Evolutionary conservation across 495 filamentous ascomycete genomes (phyloP).

Genomic region (Oidiodendron maius): DNA sequence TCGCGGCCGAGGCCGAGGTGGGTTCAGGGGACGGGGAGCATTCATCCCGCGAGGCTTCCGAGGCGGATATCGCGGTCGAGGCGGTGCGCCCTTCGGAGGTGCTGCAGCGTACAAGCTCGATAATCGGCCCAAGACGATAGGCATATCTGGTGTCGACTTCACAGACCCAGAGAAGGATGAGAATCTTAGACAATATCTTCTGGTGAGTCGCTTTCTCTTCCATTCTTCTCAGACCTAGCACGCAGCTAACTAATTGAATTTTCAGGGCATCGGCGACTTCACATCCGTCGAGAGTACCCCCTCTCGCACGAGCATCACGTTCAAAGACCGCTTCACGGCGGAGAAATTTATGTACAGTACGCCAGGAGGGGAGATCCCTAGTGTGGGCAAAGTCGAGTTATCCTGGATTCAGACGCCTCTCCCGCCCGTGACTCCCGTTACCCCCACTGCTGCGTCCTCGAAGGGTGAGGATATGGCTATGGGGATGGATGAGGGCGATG

Average conservation of each 20-base stretch:
- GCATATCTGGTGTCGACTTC: slow-evolving; percentile 64
- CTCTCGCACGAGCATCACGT: slow-evolving; percentile 58
- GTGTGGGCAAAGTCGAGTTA: slow-evolving; percentile 70
- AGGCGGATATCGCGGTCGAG: slow-evolving; percentile 47
- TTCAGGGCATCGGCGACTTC: slow-evolving; percentile 76
- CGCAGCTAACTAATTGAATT: no score
- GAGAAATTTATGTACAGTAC: slow-evolving; percentile 74
- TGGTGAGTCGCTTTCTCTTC: slow-evolving; percentile 51
- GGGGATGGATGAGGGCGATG: slow-evolving; percentile 22
- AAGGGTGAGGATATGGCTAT: slow-evolving; percentile 9
- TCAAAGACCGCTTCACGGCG: slow-evolving; percentile 84
- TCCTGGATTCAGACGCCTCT: slow-evolving; percentile 58
- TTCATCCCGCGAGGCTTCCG: slow-evolving; percentile 4
- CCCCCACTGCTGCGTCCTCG: not conserved
- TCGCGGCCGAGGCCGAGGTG: slow-evolving; percentile 31
- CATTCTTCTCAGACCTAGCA: not conserved
- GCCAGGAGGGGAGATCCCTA: slow-evolving; percentile 57
- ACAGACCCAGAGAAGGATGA: slow-evolving; percentile 69
- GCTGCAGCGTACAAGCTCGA: slow-evolving; percentile 74
- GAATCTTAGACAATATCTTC: slow-evolving; percentile 73
- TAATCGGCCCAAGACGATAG: slow-evolving; percentile 75
- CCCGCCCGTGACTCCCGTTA: slow-evolving; percentile 24
- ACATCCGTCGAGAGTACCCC: slow-evolving; percentile 66
- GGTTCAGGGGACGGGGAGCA: slow-evolving; percentile 35
- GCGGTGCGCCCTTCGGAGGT: slow-evolving; percentile 34